Percentiles rank a stretch among this genome's conserved stretches.
phyloP scores from a whole-genome alignment of 768 basidiomycete species.

The Russula vinacea region DNA sequence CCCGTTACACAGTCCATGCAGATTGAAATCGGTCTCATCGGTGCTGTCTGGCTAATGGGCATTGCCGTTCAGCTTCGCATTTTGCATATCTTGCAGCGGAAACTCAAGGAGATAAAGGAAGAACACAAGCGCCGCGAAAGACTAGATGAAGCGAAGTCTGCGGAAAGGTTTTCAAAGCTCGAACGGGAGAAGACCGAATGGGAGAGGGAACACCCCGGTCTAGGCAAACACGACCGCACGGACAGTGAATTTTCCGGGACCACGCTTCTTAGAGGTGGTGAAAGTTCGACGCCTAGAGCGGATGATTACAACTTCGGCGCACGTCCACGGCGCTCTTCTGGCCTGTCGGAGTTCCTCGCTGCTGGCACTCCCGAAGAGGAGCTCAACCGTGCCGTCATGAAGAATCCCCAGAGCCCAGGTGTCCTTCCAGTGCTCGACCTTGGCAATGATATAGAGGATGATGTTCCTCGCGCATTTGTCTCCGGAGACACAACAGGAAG shows the following conservation, averaged over 20 bases:
- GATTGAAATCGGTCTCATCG: conserved; percentile 88
- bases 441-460: conserved; percentile 67
- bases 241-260: conserved; percentile 62
- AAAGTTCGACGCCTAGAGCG: conserved; percentile 43
- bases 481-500: conserved; percentile 37
- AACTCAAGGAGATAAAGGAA: conserved; percentile 73
- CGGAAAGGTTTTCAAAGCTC: conserved; percentile 61
- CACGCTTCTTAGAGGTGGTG: conserved; percentile 61
- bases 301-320: conserved; percentile 52
- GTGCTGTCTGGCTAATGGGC: conserved; percentile 79
- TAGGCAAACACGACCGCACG: conserved; percentile 56
- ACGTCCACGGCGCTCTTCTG: conserved; percentile 61
- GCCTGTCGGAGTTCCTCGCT: conserved; percentile 70
- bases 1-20: conserved; percentile 89
- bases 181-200: conserved; percentile 74
- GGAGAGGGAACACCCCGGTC: conserved; percentile 79
- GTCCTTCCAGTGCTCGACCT: conserved; percentile 71
- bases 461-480: conserved; percentile 72
- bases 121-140: conserved; percentile 71
- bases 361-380: conserved; percentile 63
- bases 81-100: conserved; percentile 71
- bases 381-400: conserved; percentile 45
- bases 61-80: conserved; percentile 88
- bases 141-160: conserved; percentile 72
- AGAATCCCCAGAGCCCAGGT: conserved; percentile 50